Evolutionary conservation across 164 flowering plant species (phyloP).

Genomic region (Sextonia rubra): DNA sequence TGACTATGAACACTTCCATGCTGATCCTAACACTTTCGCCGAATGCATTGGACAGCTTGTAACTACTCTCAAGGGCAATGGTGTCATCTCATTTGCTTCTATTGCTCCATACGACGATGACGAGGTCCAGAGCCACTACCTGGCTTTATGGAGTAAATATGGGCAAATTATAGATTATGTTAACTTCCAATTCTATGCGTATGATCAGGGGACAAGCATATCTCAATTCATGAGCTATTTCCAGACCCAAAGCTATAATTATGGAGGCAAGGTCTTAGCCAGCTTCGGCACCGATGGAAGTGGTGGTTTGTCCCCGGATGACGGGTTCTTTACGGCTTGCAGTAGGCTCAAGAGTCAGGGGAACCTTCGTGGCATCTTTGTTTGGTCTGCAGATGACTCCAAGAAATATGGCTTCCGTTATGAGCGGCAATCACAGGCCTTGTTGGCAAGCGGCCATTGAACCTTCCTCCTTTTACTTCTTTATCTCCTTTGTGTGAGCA

Average conservation of each 20-base stretch:
- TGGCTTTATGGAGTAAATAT: conserved; percentile 41
- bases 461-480: neutral
- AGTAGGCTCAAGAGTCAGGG: conserved; percentile 26
- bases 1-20: conserved; percentile 48
- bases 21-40: conserved; percentile 36
- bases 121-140: conserved; percentile 42
- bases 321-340: conserved; percentile 56
- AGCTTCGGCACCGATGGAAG: conserved; percentile 45
- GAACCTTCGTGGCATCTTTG: conserved; percentile 43
- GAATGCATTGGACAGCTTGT: conserved; percentile 47
- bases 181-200: conserved; percentile 62
- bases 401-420: conserved; percentile 31
- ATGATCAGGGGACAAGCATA: conserved; percentile 40
- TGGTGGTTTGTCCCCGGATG: conserved; percentile 38
- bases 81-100: conserved; percentile 46
- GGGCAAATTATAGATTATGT: conserved; percentile 46
- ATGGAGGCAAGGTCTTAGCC: conserved; percentile 35
- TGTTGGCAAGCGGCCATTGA: conserved; percentile 28
- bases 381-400: conserved; percentile 67
- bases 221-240: conserved; percentile 39
- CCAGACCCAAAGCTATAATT: conserved; percentile 32
- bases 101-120: conserved; percentile 53
- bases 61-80: conserved; percentile 28
- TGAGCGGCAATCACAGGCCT: conserved; percentile 43
- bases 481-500: neutral